Evolutionary conservation across 345 rosid species (phyloP), one percentile per base, ranked within the genome.

Genomic region (Citrus medica): DNA sequence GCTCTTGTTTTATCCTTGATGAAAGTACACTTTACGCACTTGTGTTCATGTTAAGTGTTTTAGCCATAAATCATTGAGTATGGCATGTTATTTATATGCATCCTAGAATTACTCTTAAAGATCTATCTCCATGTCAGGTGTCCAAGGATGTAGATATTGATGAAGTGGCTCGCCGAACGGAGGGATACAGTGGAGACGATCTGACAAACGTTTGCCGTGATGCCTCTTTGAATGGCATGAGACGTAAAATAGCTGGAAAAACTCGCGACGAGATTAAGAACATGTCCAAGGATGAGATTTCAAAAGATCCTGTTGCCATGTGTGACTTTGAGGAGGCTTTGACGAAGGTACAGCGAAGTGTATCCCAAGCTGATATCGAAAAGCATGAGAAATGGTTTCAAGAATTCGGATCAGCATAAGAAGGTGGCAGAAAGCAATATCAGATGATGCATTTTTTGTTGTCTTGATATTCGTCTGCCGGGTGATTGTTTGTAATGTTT

Each of bases 241-340:
- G 99, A 86, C 98, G 98, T 58, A 97, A 97, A 85, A 97, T 97
- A 84, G 98, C 98, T 0, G 99, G 99, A 40, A 94, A 97, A 87
- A 97, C 99, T 0, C 87, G 99, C 22, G 99, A 97, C 28, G 98
- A 97, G 91, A 97, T 97, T 28, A 97, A 94, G 90, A 97, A 91
- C 88, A 97, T 97, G 99, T 70, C 99, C 46, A 94, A 97, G 86
- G 99, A 94, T 53, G 99, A 97, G 75, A 97, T 97, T 40, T 97
- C 99, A 6, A 94, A 94, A 33, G 99, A 97, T 79, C 99, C 99
- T 1, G 92, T 97, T 3, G 99, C 95, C 0, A 97, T 93, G 99
- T 97, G 99, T n/a, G 99, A 97, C 83, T 97, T 97, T 62, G 98
- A 97, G 76, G 99, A 97, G 82, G 99, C 99, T 28, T 80, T 97